phyloP scores from a whole-genome alignment of 2,329 filamentous ascomycete genomes.

The Chaetothyriales sp. region DNA sequence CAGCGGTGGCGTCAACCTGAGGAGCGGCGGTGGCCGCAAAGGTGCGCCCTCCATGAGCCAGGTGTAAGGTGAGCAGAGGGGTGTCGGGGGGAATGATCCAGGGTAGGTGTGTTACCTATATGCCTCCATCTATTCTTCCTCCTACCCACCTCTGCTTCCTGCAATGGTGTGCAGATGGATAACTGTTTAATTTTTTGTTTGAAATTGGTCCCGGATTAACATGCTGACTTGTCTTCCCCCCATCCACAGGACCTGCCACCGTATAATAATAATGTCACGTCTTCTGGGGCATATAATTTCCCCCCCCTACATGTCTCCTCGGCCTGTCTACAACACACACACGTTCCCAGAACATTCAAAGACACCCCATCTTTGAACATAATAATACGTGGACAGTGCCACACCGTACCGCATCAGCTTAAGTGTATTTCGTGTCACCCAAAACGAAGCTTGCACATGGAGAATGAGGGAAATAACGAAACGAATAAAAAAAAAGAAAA shows the following conservation, averaged over 20 bases:
- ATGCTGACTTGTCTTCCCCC: neutral
- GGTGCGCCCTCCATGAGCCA: slow-evolving; percentile 30
- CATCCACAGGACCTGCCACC: neutral
- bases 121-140: neutral
- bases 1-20: slow-evolving; percentile 21
- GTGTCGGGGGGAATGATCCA: neutral
- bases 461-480: too few species aligned
- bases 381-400: too few species aligned
- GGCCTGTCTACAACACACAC: neutral
- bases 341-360: too few species aligned
- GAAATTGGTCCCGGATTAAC: too few species aligned
- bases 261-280: neutral
- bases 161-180: neutral
- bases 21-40: slow-evolving; percentile 22
- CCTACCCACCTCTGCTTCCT: neutral
- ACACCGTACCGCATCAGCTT: too few species aligned
- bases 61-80: slow-evolving; percentile 22
- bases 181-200: too few species aligned
- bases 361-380: too few species aligned
- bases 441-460: too few species aligned
- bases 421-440: too few species aligned
- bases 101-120: neutral
- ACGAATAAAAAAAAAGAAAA: too few species aligned
- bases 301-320: too few species aligned
- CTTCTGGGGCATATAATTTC: too few species aligned